Conservation (phyloP, 1,284 basidiomycete species). For the Grifola frondosa region DNA sequence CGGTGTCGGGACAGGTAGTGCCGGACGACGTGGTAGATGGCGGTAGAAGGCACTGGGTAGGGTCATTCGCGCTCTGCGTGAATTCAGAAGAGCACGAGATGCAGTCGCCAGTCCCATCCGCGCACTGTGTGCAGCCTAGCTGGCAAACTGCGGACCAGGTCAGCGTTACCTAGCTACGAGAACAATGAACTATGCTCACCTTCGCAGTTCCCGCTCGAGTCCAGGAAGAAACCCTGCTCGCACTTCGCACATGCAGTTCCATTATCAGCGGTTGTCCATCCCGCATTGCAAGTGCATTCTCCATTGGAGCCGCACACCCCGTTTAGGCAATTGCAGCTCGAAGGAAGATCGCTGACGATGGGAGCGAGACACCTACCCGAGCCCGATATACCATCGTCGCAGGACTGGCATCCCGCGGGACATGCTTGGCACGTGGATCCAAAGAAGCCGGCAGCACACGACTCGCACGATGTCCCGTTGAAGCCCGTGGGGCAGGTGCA, state of each 20-base stretch:
- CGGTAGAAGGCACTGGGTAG: constrained; percentile 61
- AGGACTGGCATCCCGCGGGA: constrained; percentile 61
- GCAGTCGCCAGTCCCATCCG: constrained; percentile 65
- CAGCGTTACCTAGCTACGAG: constrained; percentile 6
- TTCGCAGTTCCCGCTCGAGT: constrained; percentile 68
- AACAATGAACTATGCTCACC: constrained; percentile 43
- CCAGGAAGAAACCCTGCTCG: constrained; percentile 70
- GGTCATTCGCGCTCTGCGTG: constrained; percentile 63
- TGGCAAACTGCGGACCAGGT: constrained; percentile 52
- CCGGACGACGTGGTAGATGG: constrained; percentile 52
- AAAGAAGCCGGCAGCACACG: constrained; percentile 70
- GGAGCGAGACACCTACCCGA: constrained; percentile 64
- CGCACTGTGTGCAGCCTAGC: constrained; percentile 69
- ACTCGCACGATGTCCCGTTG: constrained; percentile 73
- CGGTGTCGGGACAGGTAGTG: constrained; percentile 59
- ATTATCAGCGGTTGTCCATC: constrained; percentile 69
- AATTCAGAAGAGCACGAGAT: constrained; percentile 68
- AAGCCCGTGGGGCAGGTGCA: constrained; percentile 75
- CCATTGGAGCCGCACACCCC: constrained; percentile 67
- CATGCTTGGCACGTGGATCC: constrained; percentile 69
- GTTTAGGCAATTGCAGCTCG: constrained; percentile 76
- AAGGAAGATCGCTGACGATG: constrained; percentile 49
- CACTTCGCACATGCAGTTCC: constrained; percentile 76
- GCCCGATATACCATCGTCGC: constrained; percentile 77
- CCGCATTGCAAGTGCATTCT: constrained; percentile 71